Base-by-base conservation (phyloP, 1,284 basidiomycete genomes). In the Puccinia horiana region DNA sequence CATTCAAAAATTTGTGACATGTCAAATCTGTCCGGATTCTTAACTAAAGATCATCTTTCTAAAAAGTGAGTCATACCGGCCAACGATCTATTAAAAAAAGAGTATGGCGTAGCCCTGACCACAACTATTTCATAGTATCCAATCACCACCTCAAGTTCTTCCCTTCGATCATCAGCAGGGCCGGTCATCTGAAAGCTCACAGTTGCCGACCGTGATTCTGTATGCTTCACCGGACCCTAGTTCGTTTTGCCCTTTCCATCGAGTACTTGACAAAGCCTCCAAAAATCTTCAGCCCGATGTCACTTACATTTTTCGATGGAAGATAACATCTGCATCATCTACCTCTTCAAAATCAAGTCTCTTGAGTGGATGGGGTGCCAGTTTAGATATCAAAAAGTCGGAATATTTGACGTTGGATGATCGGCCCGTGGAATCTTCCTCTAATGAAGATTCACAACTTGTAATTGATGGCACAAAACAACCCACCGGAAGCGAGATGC, bases 331-430 rank as follows among this genome's bases (percentile, higher is more conserved):
- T 16, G 61, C 42, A 20, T 23, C 23, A 12, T 3, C 73, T 9
- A n/a, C 54, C 26, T 54, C 75, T 35, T 37, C 52, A 12, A 23
- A 47, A 14, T 23, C 63, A 40, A 87, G 86, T 16, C 90, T 90
- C 83, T 88, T 98, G 5, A 91, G 93, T 9, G 96, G 96, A 8
- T 99, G 94, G 85, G 96, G 96, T 3, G 95, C 96, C 9, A 90
- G 93, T 40, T 89, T 99, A 80, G 94, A 97, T 85, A 88, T 99
- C 84, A 99, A 99, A 89, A 98, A 96, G 88, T 98, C 92, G 88
- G 96, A 99, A 86, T 99, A 99, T 86, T 90, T 98, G 20, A 95
- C 93, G 2, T 89, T 98, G 2, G 95, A 98, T 86, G 95, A 98
- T 86, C 89, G 95, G 72, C 82, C 84, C 14, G 35, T 84, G 1